Conservation (phyloP, 208 protist genomes). For the Crithidia mellificae region DNA sequence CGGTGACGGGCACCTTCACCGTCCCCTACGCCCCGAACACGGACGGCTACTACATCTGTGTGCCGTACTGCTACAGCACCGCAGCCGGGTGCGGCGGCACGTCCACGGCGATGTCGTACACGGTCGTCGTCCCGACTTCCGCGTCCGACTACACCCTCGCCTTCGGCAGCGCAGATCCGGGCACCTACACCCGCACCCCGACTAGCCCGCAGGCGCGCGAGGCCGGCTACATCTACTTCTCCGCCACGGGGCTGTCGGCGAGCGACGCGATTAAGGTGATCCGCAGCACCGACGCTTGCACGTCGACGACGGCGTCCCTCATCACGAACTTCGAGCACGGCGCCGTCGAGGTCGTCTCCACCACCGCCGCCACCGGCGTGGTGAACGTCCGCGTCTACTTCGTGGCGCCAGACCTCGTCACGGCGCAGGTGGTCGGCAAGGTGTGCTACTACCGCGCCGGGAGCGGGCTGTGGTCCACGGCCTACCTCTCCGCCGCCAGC, state of each 20-base stretch:
- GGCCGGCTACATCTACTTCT: slow-evolving; percentile 56
- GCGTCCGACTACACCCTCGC: slow-evolving; percentile 21
- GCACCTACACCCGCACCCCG: slow-evolving; percentile 62
- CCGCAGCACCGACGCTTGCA: slow-evolving; percentile 45
- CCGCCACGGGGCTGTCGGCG: slow-evolving; percentile 48
- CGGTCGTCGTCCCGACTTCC: slow-evolving; percentile 42
- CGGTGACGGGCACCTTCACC: slow-evolving; percentile 53
- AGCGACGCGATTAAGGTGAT: slow-evolving; percentile 69
- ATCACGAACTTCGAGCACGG: slow-evolving; percentile 63
- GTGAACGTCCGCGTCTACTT: slow-evolving; percentile 48
- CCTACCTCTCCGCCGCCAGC: slow-evolving; percentile 44
- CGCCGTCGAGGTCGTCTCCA: slow-evolving; percentile 27
- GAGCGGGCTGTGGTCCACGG: slow-evolving; percentile 55
- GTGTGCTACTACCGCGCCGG: slow-evolving; percentile 74
- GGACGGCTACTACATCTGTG: slow-evolving; percentile 72
- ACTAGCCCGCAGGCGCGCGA: slow-evolving; percentile 71
- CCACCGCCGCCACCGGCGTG: neutral
- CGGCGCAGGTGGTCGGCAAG: slow-evolving; percentile 43
- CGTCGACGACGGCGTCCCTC: slow-evolving; percentile 52
- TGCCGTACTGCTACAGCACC: slow-evolving; percentile 75
- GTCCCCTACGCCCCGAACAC: slow-evolving; percentile 57
- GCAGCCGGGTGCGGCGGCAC: slow-evolving; percentile 35
- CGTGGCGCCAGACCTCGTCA: slow-evolving; percentile 63
- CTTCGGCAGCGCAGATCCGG: slow-evolving; percentile 61
- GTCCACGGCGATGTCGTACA: slow-evolving; percentile 57